Evolutionary conservation across 2,329 filamentous ascomycete genomes (phyloP), one percentile per base, ranked within the genome.

Genomic region (Graphiopsis chlorocephala): DNA sequence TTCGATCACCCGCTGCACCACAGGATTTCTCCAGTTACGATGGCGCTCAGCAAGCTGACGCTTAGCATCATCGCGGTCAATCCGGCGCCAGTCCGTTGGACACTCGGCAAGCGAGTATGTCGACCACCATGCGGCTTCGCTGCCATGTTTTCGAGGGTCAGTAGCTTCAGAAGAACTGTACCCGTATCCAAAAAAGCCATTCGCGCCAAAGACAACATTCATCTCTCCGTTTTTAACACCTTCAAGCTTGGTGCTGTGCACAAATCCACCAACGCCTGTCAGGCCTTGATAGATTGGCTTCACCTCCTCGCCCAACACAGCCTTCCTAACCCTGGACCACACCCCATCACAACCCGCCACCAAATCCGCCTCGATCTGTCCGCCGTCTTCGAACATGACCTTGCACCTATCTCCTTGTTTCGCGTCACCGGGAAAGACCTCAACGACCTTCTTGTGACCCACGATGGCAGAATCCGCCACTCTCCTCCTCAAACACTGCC

Each of bases 121-220:
- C 5, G 65, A 66, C 65, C 66, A 66, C 53, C 66, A 67, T 2
- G 58, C 33, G 2, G 62, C 67, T 6, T 68, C 55, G 4, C 48
- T 56, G 1, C 69, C 68, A 26, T 64, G 61, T 29, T 28, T 71
- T 61, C 12, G 72, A 71, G 65, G 75, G 67, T 23, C 72, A 61
- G 47, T 73, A 23, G 20, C 28, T 3, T 53, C 29, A 17, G 59
- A 61, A 11, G 59, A 61, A 20, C 29, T 53, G 58, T 77, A 79
- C 28, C 78, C 77, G 68, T 83, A 84, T 1, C 82, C 82, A 67
- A 84, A 84, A 69, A 83, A 84, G 0, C 82, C 82, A 60, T 81
- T 82, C 0, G 78, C 74, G 1, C 82, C 81, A 64, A 82, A 82
- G 0, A 78, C 72, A 52, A 83, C 74, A 45, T 75, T 76, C 78